Conservation (phyloP, 495 filamentous ascomycete species). For the Penicillium taxi region DNA sequence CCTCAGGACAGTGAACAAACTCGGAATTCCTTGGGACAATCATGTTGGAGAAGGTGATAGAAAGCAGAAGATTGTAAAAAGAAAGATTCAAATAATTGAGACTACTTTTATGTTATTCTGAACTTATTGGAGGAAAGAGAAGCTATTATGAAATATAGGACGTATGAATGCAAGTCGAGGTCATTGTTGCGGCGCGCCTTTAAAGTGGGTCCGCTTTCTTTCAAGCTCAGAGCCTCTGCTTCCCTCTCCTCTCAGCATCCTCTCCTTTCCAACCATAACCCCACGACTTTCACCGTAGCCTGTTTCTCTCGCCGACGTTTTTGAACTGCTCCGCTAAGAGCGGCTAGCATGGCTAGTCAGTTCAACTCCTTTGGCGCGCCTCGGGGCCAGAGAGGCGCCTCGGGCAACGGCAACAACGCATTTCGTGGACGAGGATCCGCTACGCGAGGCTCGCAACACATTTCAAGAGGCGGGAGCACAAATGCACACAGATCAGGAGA, state of each 20-base stretch:
- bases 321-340: conserved; percentile 17
- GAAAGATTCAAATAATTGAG: too few species aligned
- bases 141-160: too few species aligned
- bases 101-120: too few species aligned
- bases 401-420: conserved; percentile 7
- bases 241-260: neutral
- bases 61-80: too few species aligned
- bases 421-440: conserved; percentile 25
- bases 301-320: neutral
- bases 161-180: too few species aligned
- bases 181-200: too few species aligned
- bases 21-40: too few species aligned
- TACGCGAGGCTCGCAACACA: conserved; percentile 13
- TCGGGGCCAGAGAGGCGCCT: conserved; percentile 24
- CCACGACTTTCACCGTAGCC: neutral
- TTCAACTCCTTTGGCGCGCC: conserved; percentile 26
- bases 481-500: conserved; percentile 11
- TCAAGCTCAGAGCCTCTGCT: neutral
- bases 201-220: neutral
- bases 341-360: conserved; percentile 34
- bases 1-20: too few species aligned
- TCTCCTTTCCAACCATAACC: neutral
- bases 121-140: too few species aligned
- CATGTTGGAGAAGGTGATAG: too few species aligned
- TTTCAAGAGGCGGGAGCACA: conserved; percentile 16